Base-by-base conservation (phyloP, 495 filamentous ascomycete species). In the Penicillium canescens region DNA sequence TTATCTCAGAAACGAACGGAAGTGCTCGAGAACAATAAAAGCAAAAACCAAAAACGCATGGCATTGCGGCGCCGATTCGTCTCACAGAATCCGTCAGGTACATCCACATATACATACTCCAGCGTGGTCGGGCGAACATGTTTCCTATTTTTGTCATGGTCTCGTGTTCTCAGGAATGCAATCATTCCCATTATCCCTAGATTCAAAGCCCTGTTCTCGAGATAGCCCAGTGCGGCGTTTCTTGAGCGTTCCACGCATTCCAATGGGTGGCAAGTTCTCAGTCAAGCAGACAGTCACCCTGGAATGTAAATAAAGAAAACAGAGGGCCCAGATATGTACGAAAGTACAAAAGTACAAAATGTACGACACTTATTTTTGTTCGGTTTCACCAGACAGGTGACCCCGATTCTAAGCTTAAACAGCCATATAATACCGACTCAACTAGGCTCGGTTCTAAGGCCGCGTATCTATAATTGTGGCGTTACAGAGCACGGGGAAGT, bases 391-490 rank as follows among this genome's bases (percentile, higher is more conserved):
- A 42, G 48, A 42, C 28, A 51, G 24, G 6, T 14, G 46, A 16
- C 36, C 28, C 28, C 28, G 28, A 31, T 16, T 35, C 46, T 36
- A 39, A 16, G 3, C 20, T 42, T 42, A 50, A 28, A 23, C 10
- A 6, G 35, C 24, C 48, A 50, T 8, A 31, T 31, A 31, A 31
- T 31, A 4, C 28, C 28, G 12, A 35, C 48, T 34, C 24, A 50
- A 16, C 35, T 41, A n/a, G 54, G 34, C 26, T 49, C 6, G 31
- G 39, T 31, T 7, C 7, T 31, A n/a, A 42, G 36, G 42, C 54
- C 48, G 52, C 42, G 47, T 52, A 48, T 46, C 26, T 41, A 55
- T 49, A 11, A 42, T 42, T 50, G 56, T 59, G 56, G 56, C 51
- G 49, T 39, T 38, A 23, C 34, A 14, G 6, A 28, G 33, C n/a